phyloP scores from a whole-genome alignment of 257 asterid species.

The Ilex asprella region DNA sequence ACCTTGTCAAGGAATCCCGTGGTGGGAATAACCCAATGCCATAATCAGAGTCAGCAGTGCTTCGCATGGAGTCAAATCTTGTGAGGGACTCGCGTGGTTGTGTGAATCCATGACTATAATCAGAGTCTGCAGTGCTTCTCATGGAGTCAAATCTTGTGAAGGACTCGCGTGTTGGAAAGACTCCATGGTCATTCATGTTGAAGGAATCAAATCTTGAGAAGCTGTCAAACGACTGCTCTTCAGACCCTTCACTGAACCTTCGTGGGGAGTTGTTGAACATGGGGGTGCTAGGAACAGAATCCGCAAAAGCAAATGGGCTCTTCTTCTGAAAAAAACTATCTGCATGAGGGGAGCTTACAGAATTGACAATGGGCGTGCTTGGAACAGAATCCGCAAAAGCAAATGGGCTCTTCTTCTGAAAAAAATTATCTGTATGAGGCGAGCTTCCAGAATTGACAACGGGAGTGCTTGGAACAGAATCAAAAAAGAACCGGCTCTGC shows the following conservation, averaged over 20 bases:
- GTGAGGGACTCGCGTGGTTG: not conserved
- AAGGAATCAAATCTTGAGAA: slow-evolving; percentile 62
- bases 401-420: slow-evolving; percentile 23
- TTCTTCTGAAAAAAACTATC: slow-evolving; percentile 41
- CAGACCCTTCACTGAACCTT: slow-evolving; percentile 38
- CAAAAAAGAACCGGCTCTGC: slow-evolving; percentile 18
- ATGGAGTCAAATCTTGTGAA: slow-evolving; percentile 83
- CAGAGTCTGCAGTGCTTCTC: slow-evolving; percentile 32
- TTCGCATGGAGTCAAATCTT: not conserved
- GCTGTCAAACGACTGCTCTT: slow-evolving; percentile 46
- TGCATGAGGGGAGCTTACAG: slow-evolving; percentile 20
- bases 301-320: slow-evolving; percentile 40
- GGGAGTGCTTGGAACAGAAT: slow-evolving; percentile 37
- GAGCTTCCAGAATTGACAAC: slow-evolving; percentile 19
- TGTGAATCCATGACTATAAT: not conserved
- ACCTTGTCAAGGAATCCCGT: slow-evolving; percentile 39
- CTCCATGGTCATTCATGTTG: slow-evolving; percentile 48
- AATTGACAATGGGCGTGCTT: slow-evolving; percentile 26
- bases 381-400: slow-evolving; percentile 36
- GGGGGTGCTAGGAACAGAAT: slow-evolving; percentile 89
- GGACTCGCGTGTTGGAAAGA: slow-evolving; percentile 45
- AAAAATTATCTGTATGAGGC: slow-evolving; percentile 33
- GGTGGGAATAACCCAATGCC: slow-evolving; percentile 38
- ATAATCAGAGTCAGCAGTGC: slow-evolving; percentile 31
- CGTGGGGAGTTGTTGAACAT: slow-evolving; percentile 50